Evolutionary conservation across 1,139 yeast species (phyloP), one percentile per base, ranked within the genome.

Genomic region (Yamadazyma spencermartinsiae): DNA sequence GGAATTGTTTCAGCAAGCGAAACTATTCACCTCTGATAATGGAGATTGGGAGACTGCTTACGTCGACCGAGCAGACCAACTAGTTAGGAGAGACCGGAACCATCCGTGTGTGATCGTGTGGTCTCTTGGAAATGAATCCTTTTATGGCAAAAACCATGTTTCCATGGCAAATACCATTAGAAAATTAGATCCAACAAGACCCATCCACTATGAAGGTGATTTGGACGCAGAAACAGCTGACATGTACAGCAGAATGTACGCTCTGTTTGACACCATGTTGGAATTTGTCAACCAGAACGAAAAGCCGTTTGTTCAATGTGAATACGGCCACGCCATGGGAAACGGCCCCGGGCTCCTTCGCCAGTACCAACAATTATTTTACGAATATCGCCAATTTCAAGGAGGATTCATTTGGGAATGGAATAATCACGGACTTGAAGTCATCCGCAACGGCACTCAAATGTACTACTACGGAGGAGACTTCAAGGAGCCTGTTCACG

Each of bases 391-490:
- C 2, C 45, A 60, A 7, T 39, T 58, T 12, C 66, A 60, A 38
- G 69, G 69, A 11, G 69, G 69, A 4, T 63, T 60, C 42, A 48
- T 63, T 19, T 63, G 69, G 69, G 69, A 63, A 42, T 63, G 69
- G 69, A 63, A 63, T 4, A 61, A 61, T 40, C 69, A 63, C 43
- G 69, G 69, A 5, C 36, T 63, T 7, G 43, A 41, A 27, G 40
- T 35, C 14, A 30, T 43, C 33, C n/a, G 16, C 7, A 38, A 50
- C 41, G 52, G 52, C 20, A 28, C 42, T 11, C 39, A 40, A 15
- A 50, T 43, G 16, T 61, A 55, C 36, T 58, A 52, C 15, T 63
- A 61, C 38, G 69, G 69, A 2, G 69, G 69, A 19, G 69, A 63
- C 37, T 63, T 63, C 39, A 64, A 57, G 18, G 69, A 63, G 30